Base-by-base conservation (phyloP, 345 rosid genomes). In the Pseudoturritis turrita region DNA sequence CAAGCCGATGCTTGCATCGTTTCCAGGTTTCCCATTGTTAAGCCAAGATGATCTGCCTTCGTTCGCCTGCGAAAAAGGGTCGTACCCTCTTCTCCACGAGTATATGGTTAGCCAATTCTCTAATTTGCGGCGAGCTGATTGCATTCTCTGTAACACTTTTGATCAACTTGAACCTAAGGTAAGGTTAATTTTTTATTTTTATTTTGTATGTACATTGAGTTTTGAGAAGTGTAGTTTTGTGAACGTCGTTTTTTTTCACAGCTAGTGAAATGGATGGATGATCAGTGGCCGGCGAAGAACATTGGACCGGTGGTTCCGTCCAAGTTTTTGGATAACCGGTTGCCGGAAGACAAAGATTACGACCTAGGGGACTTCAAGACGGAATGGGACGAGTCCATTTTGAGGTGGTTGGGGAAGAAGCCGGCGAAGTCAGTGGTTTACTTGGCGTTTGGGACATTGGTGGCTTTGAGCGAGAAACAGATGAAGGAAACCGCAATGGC, bases 231-330 rank as follows among this genome's bases (percentile, higher is more conserved):
- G 10, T 39, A 10, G 22, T 52, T 25, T 36, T 1, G 4, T 47
- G 47, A 22, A 67, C 12, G 25, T 60, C 0, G 0, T 40, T 57
- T 31, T 47, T 15, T 49, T 28, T 39, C 19, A 40, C 35, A 83
- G 89, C 77, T 80, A 36, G 65, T 79, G 23, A 74, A 65, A 35
- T 79, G 84, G 88, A 79, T 83, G 85, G 61, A 55, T 56, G 78
- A 70, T 41, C 35, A 69, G 23, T 78, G 81, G 77, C 77, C 82
- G 26, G 80, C 81, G 29, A 84, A 74, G 76, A 70, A 74, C 29
- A 62, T 87, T 31, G 89, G 92, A 19, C 89, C 87, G 12, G 72
- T 65, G n/a, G 74, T 87, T 39, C 87, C 92, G 6, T 85, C 87
- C 17, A 63, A 81, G 78, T 85, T 65, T 62, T 47, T 84, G 54